Base-by-base conservation (phyloP, 768 basidiomycete species). In the Tylopilus sp. region DNA sequence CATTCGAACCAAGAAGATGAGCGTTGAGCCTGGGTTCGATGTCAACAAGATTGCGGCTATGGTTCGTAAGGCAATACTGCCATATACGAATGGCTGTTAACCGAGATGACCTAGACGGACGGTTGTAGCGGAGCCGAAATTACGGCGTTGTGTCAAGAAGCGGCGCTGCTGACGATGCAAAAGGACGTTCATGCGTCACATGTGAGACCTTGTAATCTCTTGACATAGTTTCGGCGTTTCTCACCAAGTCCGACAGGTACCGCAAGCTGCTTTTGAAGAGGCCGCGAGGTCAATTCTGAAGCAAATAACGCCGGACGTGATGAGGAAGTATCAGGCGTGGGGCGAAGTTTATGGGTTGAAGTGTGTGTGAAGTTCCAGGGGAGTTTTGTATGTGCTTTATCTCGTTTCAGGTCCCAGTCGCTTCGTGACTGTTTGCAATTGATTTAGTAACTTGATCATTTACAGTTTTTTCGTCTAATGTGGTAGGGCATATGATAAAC, bases 111-210 rank as follows among this genome's bases (percentile, higher is more conserved):
- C 40, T 10, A 98, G 97, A 89, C 94, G 1, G 84, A 88, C 10
- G 97, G 95, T 1, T 99, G 93, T 66, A 98, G 95, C 18, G 97
- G 97, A 5, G 97, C 97, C 6, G 97, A 99, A 68, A 83, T 98
- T 30, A 78, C 82, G 6, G 85, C 88, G 9, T 78, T 98, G 40
- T 98, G 95, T 65, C 97, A 98, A 70, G 95, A 99, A 69, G 97
- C 97, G 4, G 97, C 95, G 0, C 68, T 98, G 55, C 66, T 86
- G 48, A 90, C 94, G 0, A 98, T 99, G 97, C 85, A 89, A 57
- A 77, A 81, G 47, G 80, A 98, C 67, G 84, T 98, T 31, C 68
- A 89, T 52, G 83, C 91, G 3, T 77, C 82, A 40, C 78, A 75
- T 60, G 95, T 95, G 57, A 62, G 89, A 71, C 28, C 1, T 41